phyloP scores from a whole-genome alignment of 2,329 filamentous ascomycete genomes.

The Ophiostoma triangulosporum region DNA sequence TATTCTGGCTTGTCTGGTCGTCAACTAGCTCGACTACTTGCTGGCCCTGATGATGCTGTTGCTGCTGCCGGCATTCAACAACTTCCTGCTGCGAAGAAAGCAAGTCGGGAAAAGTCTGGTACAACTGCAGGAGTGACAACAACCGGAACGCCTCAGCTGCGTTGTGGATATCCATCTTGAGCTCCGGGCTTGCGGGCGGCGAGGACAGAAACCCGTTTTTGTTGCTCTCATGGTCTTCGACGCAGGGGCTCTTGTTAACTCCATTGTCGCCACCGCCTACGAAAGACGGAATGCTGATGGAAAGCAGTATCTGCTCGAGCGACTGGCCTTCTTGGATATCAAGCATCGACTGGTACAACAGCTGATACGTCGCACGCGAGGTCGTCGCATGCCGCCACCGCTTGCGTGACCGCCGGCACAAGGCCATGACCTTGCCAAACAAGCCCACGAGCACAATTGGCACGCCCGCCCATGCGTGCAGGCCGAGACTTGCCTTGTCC shows the following conservation, averaged over 20 bases:
- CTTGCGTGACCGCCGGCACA: slow-evolving; percentile 24
- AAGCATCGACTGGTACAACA: slow-evolving; percentile 17
- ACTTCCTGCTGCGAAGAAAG: not conserved
- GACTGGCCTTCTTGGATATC: slow-evolving; percentile 22
- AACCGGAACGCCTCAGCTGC: slow-evolving; percentile 27
- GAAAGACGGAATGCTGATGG: slow-evolving; percentile 16
- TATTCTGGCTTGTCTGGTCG: not conserved
- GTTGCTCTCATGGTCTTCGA: not conserved
- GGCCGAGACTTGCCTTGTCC: slow-evolving; percentile 5
- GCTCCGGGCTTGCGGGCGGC: slow-evolving; percentile 13
- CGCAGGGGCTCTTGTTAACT: not conserved
- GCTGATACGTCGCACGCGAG: slow-evolving; percentile 15
- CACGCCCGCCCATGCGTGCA: slow-evolving; percentile 27
- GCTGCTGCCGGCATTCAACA: slow-evolving; percentile 3
- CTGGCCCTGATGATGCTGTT: not conserved
- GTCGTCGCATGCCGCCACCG: slow-evolving; percentile 12
- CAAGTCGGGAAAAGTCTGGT: slow-evolving; percentile 23
- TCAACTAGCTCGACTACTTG: not conserved
- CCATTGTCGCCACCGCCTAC: not conserved
- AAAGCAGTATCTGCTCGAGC: slow-evolving; percentile 23
- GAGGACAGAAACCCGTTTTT: not conserved
- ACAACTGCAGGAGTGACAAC: slow-evolving; percentile 25
- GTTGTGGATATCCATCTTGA: slow-evolving; percentile 19
- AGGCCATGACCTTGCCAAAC: slow-evolving; percentile 22
- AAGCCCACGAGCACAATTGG: slow-evolving; percentile 22